These are phyloP conservation scores for Vitis hybrid DNA, from an alignment of 177 flowering plant species.

Conservation along the genomic window DNA sequence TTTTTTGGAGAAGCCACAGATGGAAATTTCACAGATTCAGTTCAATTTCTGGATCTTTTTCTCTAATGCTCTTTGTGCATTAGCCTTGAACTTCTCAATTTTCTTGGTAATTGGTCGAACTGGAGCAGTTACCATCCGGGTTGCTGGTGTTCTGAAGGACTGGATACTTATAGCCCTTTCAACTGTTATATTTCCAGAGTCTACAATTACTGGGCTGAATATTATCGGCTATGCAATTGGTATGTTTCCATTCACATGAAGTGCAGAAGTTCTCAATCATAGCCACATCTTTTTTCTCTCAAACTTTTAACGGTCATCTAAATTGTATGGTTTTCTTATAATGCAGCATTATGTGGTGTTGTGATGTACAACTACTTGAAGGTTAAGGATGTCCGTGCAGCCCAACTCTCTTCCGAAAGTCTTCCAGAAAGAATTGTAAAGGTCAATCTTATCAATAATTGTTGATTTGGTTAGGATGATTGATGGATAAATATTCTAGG, in stretches of 20 bases:
- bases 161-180: constrained; percentile 98
- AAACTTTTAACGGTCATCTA: not conserved
- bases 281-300: not conserved
- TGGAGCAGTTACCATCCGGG: constrained; percentile 91
- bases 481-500: no score
- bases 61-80: constrained; percentile 87
- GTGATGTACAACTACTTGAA: constrained; percentile 97
- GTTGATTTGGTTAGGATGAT: not conserved
- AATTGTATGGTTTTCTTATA: not conserved
- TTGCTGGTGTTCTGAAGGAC: constrained; percentile 96
- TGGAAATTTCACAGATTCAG: constrained; percentile 83
- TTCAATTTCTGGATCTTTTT: constrained; percentile 96
- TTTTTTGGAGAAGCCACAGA: constrained; percentile 73
- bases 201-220: constrained; percentile 83
- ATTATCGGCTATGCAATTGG: constrained; percentile 95
- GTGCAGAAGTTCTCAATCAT: not conserved
- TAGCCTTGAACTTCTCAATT: constrained; percentile 92
- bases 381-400: constrained; percentile 75
- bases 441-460: constrained; percentile 31
- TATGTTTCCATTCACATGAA: constrained; percentile 24
- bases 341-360: constrained; percentile 88
- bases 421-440: constrained; percentile 56
- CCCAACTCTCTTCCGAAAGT: constrained; percentile 57
- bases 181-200: constrained; percentile 90
- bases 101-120: constrained; percentile 71